phyloP scores from a whole-genome alignment of 768 basidiomycete species.

The Phanerochaete carnosa region DNA sequence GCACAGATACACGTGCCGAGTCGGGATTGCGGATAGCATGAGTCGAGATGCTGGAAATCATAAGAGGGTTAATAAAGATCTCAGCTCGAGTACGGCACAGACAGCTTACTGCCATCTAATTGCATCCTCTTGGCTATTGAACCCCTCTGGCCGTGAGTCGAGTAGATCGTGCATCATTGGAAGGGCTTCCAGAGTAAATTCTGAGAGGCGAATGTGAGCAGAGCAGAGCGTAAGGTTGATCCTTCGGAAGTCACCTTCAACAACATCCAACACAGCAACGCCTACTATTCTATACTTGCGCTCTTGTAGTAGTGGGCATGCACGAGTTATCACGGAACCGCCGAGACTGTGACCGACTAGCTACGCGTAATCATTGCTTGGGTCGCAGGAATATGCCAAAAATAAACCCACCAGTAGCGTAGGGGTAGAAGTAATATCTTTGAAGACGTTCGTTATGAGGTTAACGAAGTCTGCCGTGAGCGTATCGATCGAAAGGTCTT shows the following conservation, averaged over 20 bases:
- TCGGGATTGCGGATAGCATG: slow-evolving; percentile 76
- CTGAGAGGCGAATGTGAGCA: slow-evolving; percentile 33
- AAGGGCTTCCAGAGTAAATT: slow-evolving; percentile 89
- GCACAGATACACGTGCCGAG: slow-evolving; percentile 89
- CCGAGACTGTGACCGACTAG: slow-evolving; percentile 97
- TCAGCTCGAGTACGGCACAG: neutral
- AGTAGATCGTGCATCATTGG: slow-evolving; percentile 90
- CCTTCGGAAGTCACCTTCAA: slow-evolving; percentile 58
- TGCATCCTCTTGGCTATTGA: slow-evolving; percentile 78
- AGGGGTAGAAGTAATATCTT: slow-evolving; percentile 59
- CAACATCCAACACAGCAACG: slow-evolving; percentile 82
- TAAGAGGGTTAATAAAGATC: neutral
- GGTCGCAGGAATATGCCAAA: neutral
- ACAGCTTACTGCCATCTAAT: slow-evolving; percentile 92
- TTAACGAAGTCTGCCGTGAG: slow-evolving; percentile 74
- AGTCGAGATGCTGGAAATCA: slow-evolving; percentile 60
- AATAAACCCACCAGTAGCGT: slow-evolving; percentile 62
- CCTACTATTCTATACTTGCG: slow-evolving; percentile 71
- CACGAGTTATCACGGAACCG: slow-evolving; percentile 79
- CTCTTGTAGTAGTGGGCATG: slow-evolving; percentile 63
- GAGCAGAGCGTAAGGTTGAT: neutral
- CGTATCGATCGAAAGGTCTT: slow-evolving; percentile 69
- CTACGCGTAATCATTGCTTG: slow-evolving; percentile 31
- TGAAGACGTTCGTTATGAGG: slow-evolving; percentile 67
- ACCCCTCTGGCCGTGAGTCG: slow-evolving; percentile 81